phyloP scores from a whole-genome alignment of 768 basidiomycete genomes.

The Coprinellus micaceus region DNA sequence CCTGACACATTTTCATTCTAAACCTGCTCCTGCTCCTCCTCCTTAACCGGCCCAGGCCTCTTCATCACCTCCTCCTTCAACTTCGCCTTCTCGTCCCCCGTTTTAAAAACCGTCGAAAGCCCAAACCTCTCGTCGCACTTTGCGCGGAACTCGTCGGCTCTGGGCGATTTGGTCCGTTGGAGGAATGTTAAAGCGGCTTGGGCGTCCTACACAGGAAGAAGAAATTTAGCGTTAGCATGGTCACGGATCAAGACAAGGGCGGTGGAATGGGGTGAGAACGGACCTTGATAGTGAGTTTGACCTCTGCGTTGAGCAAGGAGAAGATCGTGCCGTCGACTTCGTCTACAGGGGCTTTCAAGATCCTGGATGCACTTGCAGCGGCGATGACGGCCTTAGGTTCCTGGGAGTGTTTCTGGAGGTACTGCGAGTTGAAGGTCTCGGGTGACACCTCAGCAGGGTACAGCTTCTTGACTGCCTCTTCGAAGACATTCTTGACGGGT shows the following conservation, averaged over 20 bases:
- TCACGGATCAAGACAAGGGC: neutral
- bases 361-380: constrained; percentile 51
- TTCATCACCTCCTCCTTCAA: constrained; percentile 25
- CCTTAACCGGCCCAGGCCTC: neutral
- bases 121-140: constrained; percentile 52
- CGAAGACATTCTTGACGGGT: constrained; percentile 48
- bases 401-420: constrained; percentile 58
- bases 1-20: too few relatives aligned
- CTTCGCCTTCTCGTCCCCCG: constrained; percentile 44
- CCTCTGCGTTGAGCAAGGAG: constrained; percentile 39
- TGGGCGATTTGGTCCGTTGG: constrained; percentile 43
- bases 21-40: too few relatives aligned
- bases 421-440: constrained; percentile 73
- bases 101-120: constrained; percentile 66
- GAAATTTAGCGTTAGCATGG: neutral
- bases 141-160: constrained; percentile 58
- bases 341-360: constrained; percentile 44
- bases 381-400: constrained; percentile 56
- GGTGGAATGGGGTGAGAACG: constrained; percentile 10
- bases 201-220: constrained; percentile 42
- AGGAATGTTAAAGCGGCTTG: constrained; percentile 48
- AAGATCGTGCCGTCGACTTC: constrained; percentile 65
- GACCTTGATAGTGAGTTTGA: constrained; percentile 48
- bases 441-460: constrained; percentile 53
- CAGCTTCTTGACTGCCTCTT: constrained; percentile 43